Base-by-base conservation (phyloP, 345 rosid genomes). In the Citrus glauca region DNA sequence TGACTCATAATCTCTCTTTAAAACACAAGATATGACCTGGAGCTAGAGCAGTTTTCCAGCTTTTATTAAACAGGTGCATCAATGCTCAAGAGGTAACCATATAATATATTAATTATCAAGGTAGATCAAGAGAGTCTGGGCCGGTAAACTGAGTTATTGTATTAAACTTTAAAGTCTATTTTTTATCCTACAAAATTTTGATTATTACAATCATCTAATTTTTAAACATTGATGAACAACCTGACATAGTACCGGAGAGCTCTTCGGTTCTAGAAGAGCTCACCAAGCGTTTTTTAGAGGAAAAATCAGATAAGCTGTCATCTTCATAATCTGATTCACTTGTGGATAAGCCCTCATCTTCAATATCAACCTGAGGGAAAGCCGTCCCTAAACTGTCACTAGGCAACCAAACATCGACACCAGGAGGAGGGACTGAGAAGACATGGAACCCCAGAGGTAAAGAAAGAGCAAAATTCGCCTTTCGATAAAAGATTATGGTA, bases 281-380 rank as follows among this genome's bases (percentile, higher is more conserved):
- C 55, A 20, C 80, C 60, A 33, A 50, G 14, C 17, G 61, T 56
- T 71, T 76, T 67, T 68, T 67, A 27, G 28, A 9, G 2, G 77
- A 76, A 68, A 25, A 48, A 66, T 71, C 62, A n/a, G 72, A 75
- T 42, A 53, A 5, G 69, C 65, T 56, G 28, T 78, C 69, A 30
- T 67, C 77, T 80, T 76, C 71, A 50, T 78, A 65, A 75, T 81
- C 84, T 32, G 86, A 81, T 82, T 81, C 89, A 59, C 76, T 60
- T 5, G 11, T 37, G 38, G 75, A 78, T 48, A 81, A 69, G 77
- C 50, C 56, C 6, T 66, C 82, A 38, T 66, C 79, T 20, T 80
- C 79, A 67, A 75, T 73, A 76, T 81, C 83, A 65, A 78, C 81
- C 83, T 35, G 45, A 40, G 45, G 45, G 45, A 40, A 40, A 9